Conservation (phyloP, 179 eudicot species). For the Silene noctiflora region DNA sequence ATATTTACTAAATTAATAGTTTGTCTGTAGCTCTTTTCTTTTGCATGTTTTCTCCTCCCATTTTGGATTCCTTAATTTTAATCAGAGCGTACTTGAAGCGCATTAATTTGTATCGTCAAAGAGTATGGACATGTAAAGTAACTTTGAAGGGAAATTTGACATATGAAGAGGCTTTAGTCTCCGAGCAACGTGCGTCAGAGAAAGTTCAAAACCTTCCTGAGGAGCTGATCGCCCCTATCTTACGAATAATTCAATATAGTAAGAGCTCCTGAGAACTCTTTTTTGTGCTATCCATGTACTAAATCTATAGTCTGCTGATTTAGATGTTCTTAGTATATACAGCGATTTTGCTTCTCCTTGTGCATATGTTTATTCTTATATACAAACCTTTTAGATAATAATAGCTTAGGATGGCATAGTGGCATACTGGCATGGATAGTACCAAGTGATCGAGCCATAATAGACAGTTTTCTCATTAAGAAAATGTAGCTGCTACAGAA, state of each 20-base stretch:
- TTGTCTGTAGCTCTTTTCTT: background rate
- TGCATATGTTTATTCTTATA: background rate
- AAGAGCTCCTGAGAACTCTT: conserved; percentile 27
- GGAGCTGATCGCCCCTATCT: conserved; percentile 62
- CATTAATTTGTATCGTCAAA: conserved; percentile 68
- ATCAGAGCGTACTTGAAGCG: conserved; percentile 81
- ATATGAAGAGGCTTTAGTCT: conserved; percentile 88
- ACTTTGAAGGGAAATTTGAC: conserved; percentile 81
- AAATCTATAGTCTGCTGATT: conserved; percentile 5
- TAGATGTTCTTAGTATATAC: background rate
- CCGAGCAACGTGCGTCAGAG: conserved; percentile 69
- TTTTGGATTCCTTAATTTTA: conserved; percentile 29
- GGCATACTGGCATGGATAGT: background rate
- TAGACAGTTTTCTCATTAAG: background rate
- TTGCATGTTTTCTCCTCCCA: background rate
- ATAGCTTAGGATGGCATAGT: background rate
- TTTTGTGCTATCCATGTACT: background rate
- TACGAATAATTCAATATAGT: conserved; percentile 82
- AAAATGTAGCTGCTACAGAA: background rate
- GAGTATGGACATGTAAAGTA: conserved; percentile 88
- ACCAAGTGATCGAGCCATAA: background rate
- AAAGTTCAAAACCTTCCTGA: conserved; percentile 78
- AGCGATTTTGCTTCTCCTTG: background rate
- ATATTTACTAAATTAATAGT: conserved; percentile 13
- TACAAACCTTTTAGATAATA: background rate